Percentiles rank a stretch among this genome's conserved stretches.
Conservation (phyloP, 2,329 filamentous ascomycete species). For the Sarocladium kiliense region DNA sequence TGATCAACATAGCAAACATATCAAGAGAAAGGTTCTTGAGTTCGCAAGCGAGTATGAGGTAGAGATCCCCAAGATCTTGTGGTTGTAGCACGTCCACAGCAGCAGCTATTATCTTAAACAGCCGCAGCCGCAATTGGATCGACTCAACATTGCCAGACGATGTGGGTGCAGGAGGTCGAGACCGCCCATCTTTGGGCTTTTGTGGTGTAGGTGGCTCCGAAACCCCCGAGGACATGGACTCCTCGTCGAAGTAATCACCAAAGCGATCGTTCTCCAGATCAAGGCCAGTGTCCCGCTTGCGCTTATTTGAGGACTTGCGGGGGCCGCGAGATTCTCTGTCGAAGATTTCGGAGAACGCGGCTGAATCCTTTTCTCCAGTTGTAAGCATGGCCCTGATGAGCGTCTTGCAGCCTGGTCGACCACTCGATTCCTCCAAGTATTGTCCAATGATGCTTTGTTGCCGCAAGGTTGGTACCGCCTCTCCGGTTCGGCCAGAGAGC, state of each 20-base stretch:
- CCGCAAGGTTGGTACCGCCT: constrained; percentile 28
- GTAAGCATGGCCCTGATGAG: constrained; percentile 65
- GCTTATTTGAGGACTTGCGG: constrained; percentile 38
- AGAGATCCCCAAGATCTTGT: constrained; percentile 44
- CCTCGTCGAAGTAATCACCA: constrained; percentile 53
- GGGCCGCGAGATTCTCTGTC: constrained; percentile 50
- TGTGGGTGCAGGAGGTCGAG: constrained; percentile 9
- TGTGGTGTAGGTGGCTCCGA: constrained; percentile 42
- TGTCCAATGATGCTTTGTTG: constrained; percentile 53
- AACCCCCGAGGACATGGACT: constrained; percentile 41
- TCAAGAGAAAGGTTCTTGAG: constrained; percentile 54
- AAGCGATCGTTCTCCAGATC: constrained; percentile 57
- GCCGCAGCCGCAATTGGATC: constrained; percentile 54
- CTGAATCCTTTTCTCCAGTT: constrained; percentile 50
- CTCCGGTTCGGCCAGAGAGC: constrained; percentile 13
- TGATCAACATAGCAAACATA: constrained; percentile 51
- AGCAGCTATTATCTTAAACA: constrained; percentile 53
- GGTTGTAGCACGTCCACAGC: constrained; percentile 40
- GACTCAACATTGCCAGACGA: constrained; percentile 41
- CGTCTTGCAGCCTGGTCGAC: constrained; percentile 43
- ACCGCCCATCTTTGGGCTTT: constrained; percentile 23
- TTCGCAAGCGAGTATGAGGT: constrained; percentile 51
- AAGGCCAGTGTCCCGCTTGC: constrained; percentile 41
- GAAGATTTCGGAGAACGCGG: constrained; percentile 62
- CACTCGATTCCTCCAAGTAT: constrained; percentile 47